Base-by-base conservation (phyloP, 108 stramenopile genomes). In the Pseudonitzschia multistriata region DNA sequence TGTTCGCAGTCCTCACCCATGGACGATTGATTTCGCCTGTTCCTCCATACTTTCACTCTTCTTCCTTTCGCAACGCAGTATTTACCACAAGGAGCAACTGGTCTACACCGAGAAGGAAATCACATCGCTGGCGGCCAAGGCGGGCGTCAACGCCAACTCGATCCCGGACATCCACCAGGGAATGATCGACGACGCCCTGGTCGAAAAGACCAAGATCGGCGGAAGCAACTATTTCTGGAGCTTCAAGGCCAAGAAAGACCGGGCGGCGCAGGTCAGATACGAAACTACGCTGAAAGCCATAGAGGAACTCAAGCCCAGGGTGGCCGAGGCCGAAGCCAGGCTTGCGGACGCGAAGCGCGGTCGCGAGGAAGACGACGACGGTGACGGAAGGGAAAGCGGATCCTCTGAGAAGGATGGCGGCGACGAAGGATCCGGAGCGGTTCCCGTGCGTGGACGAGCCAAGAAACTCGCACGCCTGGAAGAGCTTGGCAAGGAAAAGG, bases 81-180 rank as follows among this genome's bases (percentile, higher is more conserved):
- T 95, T 61, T 95, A 92, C 73, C 91, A 95, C 66, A 71, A 71
- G 42, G 72, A 81, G 14, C 92, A 92, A 62, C 79, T 81, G 61
- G 94, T 95, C 1, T 95, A 85, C 72, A 95, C 94, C 2, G 94
- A 95, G 74, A 95, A 95, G 73, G 94, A 95, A 75, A 92, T 95
- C 56, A 34, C 86, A 5, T 62, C 81, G 0, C 59, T 95, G 31
- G 91, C 87, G 13, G 70, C 87, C 62, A 95, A 95, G 83, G 88
- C 88, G 13, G 94, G 94, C 0, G 81, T 95, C 62, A 91, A 91
- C 76, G 83, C 77, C 62, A 87, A 85, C 62, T 79, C 87, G 66
- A 81, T 94, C 55, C 67, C 67, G 24, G 91, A 95, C 45, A 81
- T 91, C 66, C 88, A 91, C 79, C 74, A 87, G 39, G 45, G 79